phyloP scores from a whole-genome alignment of 2,329 filamentous ascomycete species.

The Onygena corvina region DNA sequence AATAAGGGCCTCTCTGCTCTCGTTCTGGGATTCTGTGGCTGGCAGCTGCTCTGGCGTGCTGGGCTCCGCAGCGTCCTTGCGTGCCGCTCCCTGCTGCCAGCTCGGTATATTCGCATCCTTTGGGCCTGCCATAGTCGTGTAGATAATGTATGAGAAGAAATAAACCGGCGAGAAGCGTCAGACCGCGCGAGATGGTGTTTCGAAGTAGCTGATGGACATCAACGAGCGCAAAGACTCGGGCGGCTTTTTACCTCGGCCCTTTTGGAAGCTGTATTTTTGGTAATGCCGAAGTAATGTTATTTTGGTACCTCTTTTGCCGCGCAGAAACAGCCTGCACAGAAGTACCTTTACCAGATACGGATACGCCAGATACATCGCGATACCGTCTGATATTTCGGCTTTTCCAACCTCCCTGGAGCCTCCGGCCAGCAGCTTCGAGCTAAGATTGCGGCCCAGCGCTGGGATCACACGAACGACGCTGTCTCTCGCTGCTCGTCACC shows the following conservation, averaged over 20 bases:
- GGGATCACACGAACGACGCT: not conserved
- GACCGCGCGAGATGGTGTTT: too few species aligned
- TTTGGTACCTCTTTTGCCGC: not conserved
- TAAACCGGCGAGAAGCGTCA: not conserved
- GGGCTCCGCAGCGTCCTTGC: slow-evolving; percentile 13
- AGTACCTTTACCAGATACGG: not conserved
- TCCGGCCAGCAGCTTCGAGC: not conserved
- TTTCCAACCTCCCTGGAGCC: not conserved
- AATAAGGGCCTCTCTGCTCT: slow-evolving; percentile 29
- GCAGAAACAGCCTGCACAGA: not conserved
- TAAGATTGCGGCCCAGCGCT: too few species aligned
- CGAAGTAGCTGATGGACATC: too few species aligned
- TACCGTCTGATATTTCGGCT: not conserved
- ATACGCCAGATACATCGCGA: not conserved
- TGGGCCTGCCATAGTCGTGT: slow-evolving; percentile 7
- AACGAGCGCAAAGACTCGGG: not conserved
- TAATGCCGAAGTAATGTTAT: not conserved
- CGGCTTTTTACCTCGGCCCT: slow-evolving; percentile 6
- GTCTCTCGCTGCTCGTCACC: not conserved
- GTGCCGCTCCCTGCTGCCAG: slow-evolving; percentile 25
- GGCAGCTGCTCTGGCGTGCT: not conserved
- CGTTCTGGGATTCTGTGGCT: slow-evolving; percentile 15
- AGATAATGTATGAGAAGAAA: not conserved
- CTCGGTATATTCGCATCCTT: slow-evolving; percentile 28
- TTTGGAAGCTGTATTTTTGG: not conserved